Conservation (phyloP, 371 early-diverging fungal species). For the Dichotomocladium elegans region DNA sequence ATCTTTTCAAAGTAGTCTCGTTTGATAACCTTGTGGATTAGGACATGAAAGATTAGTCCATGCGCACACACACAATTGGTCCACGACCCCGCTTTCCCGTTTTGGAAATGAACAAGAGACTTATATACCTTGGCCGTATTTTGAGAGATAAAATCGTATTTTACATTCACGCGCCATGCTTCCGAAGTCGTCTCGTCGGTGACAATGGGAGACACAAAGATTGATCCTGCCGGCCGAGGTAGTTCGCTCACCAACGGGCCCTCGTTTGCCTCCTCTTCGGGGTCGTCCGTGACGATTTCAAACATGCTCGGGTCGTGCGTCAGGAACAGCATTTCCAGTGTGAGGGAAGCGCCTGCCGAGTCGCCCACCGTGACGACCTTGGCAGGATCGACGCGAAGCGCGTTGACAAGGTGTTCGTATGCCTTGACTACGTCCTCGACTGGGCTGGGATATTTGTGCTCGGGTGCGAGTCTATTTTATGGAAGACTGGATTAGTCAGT, state of each 20-base stretch:
- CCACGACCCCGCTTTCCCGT: no score
- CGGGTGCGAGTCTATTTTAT: conserved; percentile 32
- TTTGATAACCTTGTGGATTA: conserved; percentile 20
- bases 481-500: neutral
- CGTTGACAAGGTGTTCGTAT: conserved; percentile 29
- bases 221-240: conserved; percentile 36
- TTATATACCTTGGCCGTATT: conserved; percentile 21
- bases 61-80: no score
- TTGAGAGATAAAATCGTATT: conserved; percentile 40
- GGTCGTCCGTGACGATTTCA: conserved; percentile 34
- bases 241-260: conserved; percentile 23
- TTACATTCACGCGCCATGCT: conserved; percentile 35
- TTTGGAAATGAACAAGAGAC: neutral
- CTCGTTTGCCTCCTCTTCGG: conserved; percentile 14
- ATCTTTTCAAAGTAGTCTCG: conserved; percentile 34
- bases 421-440: conserved; percentile 41
- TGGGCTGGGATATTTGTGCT: conserved; percentile 37
- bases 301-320: conserved; percentile 42
- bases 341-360: conserved; percentile 28
- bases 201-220: conserved; percentile 36
- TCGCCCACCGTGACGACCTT: conserved; percentile 37
- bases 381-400: conserved; percentile 16
- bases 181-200: conserved; percentile 37
- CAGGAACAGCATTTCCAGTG: conserved; percentile 35
- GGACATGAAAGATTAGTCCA: neutral